phyloP scores from a whole-genome alignment of 306 rosid species.

The Fragaria vesca region DNA sequence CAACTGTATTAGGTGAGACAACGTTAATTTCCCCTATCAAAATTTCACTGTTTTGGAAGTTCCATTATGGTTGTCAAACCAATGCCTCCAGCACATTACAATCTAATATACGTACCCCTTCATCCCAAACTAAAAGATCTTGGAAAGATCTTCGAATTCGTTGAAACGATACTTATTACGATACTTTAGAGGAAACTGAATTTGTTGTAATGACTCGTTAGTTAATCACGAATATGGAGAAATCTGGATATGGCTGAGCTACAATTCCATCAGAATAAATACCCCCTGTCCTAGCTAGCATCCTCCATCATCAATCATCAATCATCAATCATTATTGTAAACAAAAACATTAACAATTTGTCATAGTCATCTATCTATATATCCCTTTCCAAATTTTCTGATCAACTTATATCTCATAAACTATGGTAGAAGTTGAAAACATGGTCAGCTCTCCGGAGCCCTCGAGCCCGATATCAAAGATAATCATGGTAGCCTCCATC shows the following conservation, averaged over 20 bases:
- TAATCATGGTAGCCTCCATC: slow-evolving; percentile 56
- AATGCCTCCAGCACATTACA: neutral
- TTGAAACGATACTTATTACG: neutral
- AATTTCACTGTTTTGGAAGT: no score
- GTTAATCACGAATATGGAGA: neutral
- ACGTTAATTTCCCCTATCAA: no score
- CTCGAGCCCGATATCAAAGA: slow-evolving; percentile 37
- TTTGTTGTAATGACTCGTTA: neutral
- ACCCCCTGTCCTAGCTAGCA: neutral
- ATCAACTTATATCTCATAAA: no score
- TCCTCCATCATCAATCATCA: no score
- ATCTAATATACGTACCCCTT: neutral
- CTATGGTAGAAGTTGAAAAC: slow-evolving; percentile 9
- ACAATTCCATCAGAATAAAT: neutral
- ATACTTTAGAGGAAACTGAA: neutral
- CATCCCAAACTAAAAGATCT: neutral
- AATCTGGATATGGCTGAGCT: neutral
- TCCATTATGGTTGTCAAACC: neutral
- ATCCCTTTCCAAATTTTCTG: no score
- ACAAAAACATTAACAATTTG: neutral
- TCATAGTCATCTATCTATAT: neutral
- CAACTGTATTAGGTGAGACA: no score
- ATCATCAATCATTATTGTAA: no score
- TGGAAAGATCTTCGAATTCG: neutral
- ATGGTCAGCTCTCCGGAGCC: neutral